These are phyloP conservation scores for Suhomyces sp. DNA, from an alignment of 805 yeast species.

Conservation along the genomic window DNA sequence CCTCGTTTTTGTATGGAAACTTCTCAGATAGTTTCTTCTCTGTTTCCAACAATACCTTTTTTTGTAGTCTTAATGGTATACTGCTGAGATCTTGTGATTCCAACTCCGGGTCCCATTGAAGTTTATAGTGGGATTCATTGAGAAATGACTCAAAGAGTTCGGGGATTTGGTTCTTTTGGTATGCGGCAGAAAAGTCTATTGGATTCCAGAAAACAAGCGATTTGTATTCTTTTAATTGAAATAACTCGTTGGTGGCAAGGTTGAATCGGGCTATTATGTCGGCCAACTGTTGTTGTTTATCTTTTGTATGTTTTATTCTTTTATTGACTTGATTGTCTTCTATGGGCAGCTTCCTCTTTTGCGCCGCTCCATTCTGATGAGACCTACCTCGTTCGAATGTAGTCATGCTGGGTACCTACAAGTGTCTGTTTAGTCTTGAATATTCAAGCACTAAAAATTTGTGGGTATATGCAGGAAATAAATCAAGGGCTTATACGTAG, in stretches of 20 bases:
- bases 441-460: too few relatives aligned
- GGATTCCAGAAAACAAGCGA: conserved; percentile 67
- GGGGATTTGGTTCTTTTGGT: conserved; percentile 23
- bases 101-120: conserved; percentile 32
- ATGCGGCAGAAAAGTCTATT: conserved; percentile 26
- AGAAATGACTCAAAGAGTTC: conserved; percentile 32
- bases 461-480: too few relatives aligned
- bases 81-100: conserved; percentile 24
- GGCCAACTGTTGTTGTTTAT: conserved; percentile 29
- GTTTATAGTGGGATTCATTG: conserved; percentile 22
- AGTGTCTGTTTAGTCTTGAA: too few relatives aligned
- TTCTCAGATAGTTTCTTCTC: conserved; percentile 28
- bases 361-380: not conserved
- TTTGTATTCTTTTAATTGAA: conserved; percentile 59
- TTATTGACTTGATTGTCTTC: not conserved
- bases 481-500: too few relatives aligned
- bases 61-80: conserved; percentile 40
- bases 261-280: conserved; percentile 47
- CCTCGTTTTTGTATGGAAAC: conserved; percentile 35
- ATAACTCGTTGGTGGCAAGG: conserved; percentile 55
- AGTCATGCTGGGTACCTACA: too few relatives aligned
- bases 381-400: conserved; percentile 1
- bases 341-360: not conserved
- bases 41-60: conserved; percentile 34
- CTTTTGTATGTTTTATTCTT: not conserved